These are phyloP conservation scores for thale cress (Arabidopsis thaliana) DNA, from an alignment of 345 rosid species.

Conservation along the genomic window TAIR10.1 NC_003076.8:9279001-9279500, in stretches of 20 bases:
- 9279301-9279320: constrained; percentile 24
- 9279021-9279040: no score
- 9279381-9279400: constrained; percentile 13
- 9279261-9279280: constrained; percentile 13
- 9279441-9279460: constrained; percentile 30
- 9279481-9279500: constrained; percentile 21
- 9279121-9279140: no score
- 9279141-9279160: no score
- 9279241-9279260: constrained; percentile 3
- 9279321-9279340: constrained; percentile 12
- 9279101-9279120: no score
- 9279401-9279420: background rate
- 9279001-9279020: no score
- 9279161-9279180: constrained; percentile 5
- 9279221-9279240: background rate
- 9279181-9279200: constrained; percentile 4
- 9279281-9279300: background rate
- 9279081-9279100: no score
- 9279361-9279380: constrained; percentile 32
- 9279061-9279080: no score
- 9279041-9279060: no score
- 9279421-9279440: constrained; percentile 16
- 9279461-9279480: background rate
- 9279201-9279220: constrained; percentile 11
- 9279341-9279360: constrained; percentile 29